phyloP scores from a whole-genome alignment of 805 yeast species.

The Starmerella apicola region DNA sequence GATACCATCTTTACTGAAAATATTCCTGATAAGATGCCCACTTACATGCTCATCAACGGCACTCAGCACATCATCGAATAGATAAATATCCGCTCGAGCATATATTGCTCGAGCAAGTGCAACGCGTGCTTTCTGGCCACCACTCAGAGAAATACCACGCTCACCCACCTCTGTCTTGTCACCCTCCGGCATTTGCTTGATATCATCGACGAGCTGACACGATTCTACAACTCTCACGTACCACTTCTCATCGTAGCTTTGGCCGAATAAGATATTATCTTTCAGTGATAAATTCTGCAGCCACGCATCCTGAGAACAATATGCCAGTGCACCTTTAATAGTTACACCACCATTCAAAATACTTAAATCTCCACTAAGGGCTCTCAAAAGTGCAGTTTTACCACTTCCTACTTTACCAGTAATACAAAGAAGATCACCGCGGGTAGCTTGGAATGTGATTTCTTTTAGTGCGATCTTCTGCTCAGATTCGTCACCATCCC shows the following conservation, averaged over 20 bases:
- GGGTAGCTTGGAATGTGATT: constrained; percentile 48
- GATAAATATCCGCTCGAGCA: constrained; percentile 80
- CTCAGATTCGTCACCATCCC: constrained; percentile 43
- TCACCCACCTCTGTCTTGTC: constrained; percentile 92
- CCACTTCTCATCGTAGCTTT: constrained; percentile 65
- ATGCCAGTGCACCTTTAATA: constrained; percentile 62
- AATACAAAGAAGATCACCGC: constrained; percentile 67
- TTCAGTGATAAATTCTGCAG: constrained; percentile 79
- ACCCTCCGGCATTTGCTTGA: constrained; percentile 72
- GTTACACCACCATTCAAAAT: constrained; percentile 56
- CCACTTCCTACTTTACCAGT: constrained; percentile 83
- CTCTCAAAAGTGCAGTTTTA: constrained; percentile 65
- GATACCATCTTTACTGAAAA: constrained; percentile 64
- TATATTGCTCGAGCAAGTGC: constrained; percentile 93
- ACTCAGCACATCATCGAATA: constrained; percentile 83
- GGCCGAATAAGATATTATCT: constrained; percentile 86
- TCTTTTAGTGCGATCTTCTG: constrained; percentile 27
- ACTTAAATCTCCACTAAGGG: constrained; percentile 64
- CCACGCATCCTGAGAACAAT: constrained; percentile 85
- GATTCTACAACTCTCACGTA: constrained; percentile 73
- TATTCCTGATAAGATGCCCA: constrained; percentile 61
- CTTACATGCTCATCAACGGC: constrained; percentile 99
- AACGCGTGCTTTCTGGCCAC: constrained; percentile 95
- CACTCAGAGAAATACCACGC: constrained; percentile 89
- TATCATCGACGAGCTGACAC: constrained; percentile 74